A percentile compares a stretch with the other conserved stretches of the same genome.
Conservation (phyloP, 2,329 filamentous ascomycete species). For the Lachnellula willkommii region DNA sequence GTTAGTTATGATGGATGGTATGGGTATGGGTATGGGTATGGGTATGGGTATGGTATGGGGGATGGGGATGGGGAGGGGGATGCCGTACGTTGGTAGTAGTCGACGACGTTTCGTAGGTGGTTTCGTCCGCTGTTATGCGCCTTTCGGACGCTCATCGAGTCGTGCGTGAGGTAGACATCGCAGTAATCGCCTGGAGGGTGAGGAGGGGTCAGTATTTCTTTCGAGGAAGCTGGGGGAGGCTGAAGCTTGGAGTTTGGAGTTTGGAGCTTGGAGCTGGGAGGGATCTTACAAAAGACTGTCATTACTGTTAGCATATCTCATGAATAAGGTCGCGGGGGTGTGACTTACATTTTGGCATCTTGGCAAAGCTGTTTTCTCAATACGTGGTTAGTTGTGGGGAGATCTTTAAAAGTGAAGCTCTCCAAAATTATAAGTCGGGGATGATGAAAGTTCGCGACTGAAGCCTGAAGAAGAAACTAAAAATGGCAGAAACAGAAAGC, state of each 20-base stretch:
- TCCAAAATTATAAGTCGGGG: neutral
- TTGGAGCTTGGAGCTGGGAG: conserved; percentile 2
- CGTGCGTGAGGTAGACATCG: conserved; percentile 99
- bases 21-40: no score
- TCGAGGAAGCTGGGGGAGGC: conserved; percentile 3
- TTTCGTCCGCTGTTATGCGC: conserved; percentile 96
- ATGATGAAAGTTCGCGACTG: conserved; percentile 1
- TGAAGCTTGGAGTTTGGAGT: neutral
- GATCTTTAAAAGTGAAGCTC: neutral
- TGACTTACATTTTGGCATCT: conserved; percentile 82
- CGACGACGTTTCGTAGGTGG: conserved; percentile 93
- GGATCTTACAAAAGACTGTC: conserved; percentile 64
- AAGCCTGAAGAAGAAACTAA: no score
- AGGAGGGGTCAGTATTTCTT: conserved; percentile 18
- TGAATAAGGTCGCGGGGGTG: conserved; percentile 3
- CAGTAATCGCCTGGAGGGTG: conserved; percentile 77
- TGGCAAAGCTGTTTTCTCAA: conserved; percentile 33
- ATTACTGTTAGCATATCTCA: conserved; percentile 34
- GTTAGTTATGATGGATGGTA: neutral
- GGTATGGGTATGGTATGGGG: no score
- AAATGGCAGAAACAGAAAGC: no score
- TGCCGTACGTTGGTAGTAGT: conserved; percentile 87
- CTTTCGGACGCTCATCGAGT: conserved; percentile 99
- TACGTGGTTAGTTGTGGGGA: neutral
- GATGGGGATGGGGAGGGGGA: neutral